Percentiles rank a stretch among this genome's conserved stretches.
Evolutionary conservation across 2,329 filamentous ascomycete genomes (phyloP).

Genomic region (Pestalotiopsis sp.): DNA sequence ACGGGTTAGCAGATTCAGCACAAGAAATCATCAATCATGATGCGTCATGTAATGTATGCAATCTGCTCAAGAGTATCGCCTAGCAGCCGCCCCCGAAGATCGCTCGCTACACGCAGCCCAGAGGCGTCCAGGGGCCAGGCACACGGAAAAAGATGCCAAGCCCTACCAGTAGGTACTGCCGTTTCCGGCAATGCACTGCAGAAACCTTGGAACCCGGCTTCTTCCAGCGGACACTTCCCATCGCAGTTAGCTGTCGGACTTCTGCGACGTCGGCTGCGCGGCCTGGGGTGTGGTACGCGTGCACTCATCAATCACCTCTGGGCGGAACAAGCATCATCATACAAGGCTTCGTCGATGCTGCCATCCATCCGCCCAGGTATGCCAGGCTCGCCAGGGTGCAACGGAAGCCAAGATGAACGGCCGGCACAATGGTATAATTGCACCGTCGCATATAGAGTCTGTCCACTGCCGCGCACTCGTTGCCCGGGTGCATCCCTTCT

Average conservation of each 20-base stretch:
- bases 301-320: background rate
- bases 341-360: background rate
- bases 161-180: background rate
- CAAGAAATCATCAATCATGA: too few species aligned
- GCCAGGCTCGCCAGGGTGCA: background rate
- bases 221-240: background rate
- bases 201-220: background rate
- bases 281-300: background rate
- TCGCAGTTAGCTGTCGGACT: background rate
- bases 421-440: background rate
- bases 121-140: background rate
- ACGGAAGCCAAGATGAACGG: background rate
- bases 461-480: background rate
- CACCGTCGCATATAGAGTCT: background rate
- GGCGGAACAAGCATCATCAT: background rate
- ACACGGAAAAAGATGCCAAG: background rate
- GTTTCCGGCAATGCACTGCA: background rate
- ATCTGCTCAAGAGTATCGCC: too few species aligned
- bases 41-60: too few species aligned
- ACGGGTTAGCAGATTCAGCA: too few species aligned
- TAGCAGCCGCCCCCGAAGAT: too few species aligned
- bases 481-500: background rate
- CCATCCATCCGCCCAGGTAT: background rate
- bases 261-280: conserved; percentile 6
- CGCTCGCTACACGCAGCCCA: background rate